Conservation (phyloP, 106 monocot species). For the Alisma plantagoaquatica region DNA sequence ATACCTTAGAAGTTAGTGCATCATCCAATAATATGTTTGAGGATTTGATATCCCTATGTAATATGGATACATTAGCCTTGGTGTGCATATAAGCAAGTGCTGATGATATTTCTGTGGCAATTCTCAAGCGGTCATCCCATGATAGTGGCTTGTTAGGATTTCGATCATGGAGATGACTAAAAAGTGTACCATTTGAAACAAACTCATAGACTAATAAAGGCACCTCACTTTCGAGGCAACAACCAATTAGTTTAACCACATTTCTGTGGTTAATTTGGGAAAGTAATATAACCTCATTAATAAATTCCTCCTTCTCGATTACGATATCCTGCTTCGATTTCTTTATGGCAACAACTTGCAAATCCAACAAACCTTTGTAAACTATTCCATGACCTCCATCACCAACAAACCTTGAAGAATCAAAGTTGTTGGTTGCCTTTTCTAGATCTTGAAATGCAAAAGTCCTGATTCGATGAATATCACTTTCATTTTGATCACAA, state of each 20-base stretch:
- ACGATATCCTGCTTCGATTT: neutral
- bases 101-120: constrained; percentile 4
- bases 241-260: constrained; percentile 1
- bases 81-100: neutral
- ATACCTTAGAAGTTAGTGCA: neutral
- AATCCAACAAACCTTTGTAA: neutral
- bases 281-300: neutral
- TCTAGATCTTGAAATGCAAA: neutral
- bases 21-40: neutral
- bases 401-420: neutral
- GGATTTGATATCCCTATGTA: neutral
- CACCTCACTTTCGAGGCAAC: constrained; percentile 1
- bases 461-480: neutral
- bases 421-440: constrained; percentile 3
- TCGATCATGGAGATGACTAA: neutral
- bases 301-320: neutral
- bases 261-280: neutral
- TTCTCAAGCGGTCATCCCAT: neutral
- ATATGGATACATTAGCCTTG: neutral
- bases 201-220: neutral
- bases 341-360: neutral
- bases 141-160: neutral
- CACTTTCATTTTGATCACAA: no score
- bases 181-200: neutral
- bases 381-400: neutral